These are phyloP conservation scores for Brettanomyces custersianus DNA, from an alignment of 805 yeast genomes.

Conservation along the genomic window DNA sequence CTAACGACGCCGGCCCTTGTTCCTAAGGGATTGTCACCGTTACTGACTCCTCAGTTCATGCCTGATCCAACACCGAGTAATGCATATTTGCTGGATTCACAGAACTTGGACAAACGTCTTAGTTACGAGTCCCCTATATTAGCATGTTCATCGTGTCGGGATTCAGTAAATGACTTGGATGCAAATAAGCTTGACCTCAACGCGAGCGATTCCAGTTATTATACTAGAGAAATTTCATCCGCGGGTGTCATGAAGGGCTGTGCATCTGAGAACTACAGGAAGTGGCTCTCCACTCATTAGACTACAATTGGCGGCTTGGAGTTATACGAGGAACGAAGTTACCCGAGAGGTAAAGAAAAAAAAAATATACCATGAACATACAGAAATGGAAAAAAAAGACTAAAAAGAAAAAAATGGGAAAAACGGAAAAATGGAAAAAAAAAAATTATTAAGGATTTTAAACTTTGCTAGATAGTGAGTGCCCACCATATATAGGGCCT, in stretches of 20 bases:
- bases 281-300: slow-evolving; percentile 22
- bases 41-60: slow-evolving; percentile 21
- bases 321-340: too few relatives aligned
- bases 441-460: too few relatives aligned
- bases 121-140: slow-evolving; percentile 26
- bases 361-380: too few relatives aligned
- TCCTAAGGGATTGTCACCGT: slow-evolving; percentile 20
- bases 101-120: slow-evolving; percentile 11
- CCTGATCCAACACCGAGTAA: slow-evolving; percentile 4
- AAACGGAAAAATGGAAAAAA: too few relatives aligned
- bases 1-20: slow-evolving; percentile 10
- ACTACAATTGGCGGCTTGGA: too few relatives aligned
- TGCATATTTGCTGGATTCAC: background rate
- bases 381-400: too few relatives aligned
- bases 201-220: slow-evolving; percentile 1
- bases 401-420: too few relatives aligned
- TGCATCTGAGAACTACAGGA: slow-evolving; percentile 25
- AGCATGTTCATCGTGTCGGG: slow-evolving; percentile 8
- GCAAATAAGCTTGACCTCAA: slow-evolving; percentile 24
- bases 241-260: slow-evolving; percentile 20
- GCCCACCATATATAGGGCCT: too few relatives aligned
- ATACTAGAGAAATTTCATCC: slow-evolving; percentile 12
- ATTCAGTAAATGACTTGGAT: slow-evolving; percentile 18
- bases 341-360: too few relatives aligned
- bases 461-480: too few relatives aligned